A percentile compares a stretch with the other conserved stretches of the same genome.
These are phyloP conservation scores for Plasmodium blacklocki DNA, from an alignment of 169 alveolate species.

Conservation along the genomic window DNA sequence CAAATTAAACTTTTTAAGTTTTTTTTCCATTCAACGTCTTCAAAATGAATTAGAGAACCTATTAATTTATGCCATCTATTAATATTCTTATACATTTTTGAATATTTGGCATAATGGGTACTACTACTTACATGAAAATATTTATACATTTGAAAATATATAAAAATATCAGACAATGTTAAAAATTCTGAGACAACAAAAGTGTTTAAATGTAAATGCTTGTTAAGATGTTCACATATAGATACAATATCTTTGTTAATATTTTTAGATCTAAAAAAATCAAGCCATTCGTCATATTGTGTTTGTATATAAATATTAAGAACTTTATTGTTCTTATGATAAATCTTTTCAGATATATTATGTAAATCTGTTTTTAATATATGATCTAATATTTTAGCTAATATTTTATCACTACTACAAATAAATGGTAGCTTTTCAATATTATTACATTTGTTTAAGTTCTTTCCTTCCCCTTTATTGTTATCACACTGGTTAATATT, in stretches of 20 bases:
- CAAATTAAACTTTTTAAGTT: not conserved
- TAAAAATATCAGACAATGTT: constrained; percentile 63
- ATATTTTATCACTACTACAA: constrained; percentile 44
- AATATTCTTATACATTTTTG: constrained; percentile 26
- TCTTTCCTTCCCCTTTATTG: too few relatives aligned
- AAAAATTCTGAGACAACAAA: constrained; percentile 24
- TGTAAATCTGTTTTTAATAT: constrained; percentile 49
- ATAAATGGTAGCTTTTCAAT: not conserved
- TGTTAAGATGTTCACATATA: constrained; percentile 51
- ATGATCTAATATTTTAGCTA: constrained; percentile 54
- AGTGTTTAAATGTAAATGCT: constrained; percentile 55
- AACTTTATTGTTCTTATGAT: constrained; percentile 21
- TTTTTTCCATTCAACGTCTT: constrained; percentile 4
- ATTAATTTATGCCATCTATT: constrained; percentile 67
- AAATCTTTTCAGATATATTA: not conserved
- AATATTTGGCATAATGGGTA: constrained; percentile 2
- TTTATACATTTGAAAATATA: constrained; percentile 55
- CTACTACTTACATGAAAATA: constrained; percentile 26
- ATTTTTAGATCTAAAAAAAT: constrained; percentile 32
- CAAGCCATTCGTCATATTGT: constrained; percentile 74
- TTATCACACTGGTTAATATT: too few relatives aligned
- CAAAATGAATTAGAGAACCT: not conserved
- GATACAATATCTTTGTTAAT: constrained; percentile 13
- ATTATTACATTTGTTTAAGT: too few relatives aligned
- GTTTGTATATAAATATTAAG: constrained; percentile 33